phyloP scores from a whole-genome alignment of 2,329 filamentous ascomycete genomes.

The Catunica adiposa region DNA sequence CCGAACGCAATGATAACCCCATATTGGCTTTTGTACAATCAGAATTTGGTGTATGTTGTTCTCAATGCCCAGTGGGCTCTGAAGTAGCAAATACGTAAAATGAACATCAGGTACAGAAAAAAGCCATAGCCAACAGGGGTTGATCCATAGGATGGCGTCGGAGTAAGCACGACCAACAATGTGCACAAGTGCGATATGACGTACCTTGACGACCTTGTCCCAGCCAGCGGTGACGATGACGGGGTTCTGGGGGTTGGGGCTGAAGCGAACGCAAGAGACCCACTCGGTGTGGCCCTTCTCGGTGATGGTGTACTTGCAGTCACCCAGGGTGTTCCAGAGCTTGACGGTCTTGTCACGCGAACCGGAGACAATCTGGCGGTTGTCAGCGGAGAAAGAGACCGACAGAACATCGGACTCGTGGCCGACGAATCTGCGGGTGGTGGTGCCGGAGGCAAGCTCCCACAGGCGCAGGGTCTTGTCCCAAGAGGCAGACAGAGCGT shows the following conservation, averaged over 20 bases:
- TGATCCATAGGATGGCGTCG: too few relatives aligned
- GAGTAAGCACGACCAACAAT: too few relatives aligned
- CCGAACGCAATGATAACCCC: constrained; percentile 4
- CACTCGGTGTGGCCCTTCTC: constrained; percentile 99
- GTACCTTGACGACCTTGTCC: constrained; percentile 99
- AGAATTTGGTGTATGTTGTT: constrained; percentile 88
- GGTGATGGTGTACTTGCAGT: constrained; percentile 99
- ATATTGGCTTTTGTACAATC: constrained; percentile 32
- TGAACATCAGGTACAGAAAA: constrained; percentile 84
- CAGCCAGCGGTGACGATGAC: constrained; percentile 97
- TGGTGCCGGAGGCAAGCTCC: constrained; percentile 94
- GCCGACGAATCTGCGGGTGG: constrained; percentile 95
- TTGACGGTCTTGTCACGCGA: constrained; percentile 98
- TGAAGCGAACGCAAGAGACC: constrained; percentile 99
- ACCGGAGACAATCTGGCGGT: constrained; percentile 98
- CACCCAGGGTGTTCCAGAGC: constrained; percentile 99
- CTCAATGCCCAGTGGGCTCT: constrained; percentile 96
- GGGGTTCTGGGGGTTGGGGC: constrained; percentile 98
- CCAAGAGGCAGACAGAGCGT: constrained; percentile 97
- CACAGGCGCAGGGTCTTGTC: constrained; percentile 99
- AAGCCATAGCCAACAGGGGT: too few relatives aligned
- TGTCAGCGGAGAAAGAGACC: constrained; percentile 99
- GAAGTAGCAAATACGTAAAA: constrained; percentile 99
- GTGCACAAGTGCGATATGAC: too few relatives aligned
- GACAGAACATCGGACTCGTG: constrained; percentile 99